Evolutionary conservation across 2,329 filamentous ascomycete genomes (phyloP).

Genomic region (Trichoderma harzianum): DNA sequence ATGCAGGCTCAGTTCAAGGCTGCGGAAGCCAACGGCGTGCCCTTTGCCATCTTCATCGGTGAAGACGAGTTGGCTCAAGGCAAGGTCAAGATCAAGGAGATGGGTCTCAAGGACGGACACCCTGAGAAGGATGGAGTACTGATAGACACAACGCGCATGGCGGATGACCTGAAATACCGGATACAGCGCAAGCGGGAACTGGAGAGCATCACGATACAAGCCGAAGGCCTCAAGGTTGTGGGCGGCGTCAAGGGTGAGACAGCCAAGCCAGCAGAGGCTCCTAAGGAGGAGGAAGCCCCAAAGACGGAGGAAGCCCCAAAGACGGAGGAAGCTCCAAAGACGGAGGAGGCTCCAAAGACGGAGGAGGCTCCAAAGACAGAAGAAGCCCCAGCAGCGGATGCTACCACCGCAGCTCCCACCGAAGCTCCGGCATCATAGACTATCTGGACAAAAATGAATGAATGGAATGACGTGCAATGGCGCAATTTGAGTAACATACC

Average conservation of each 20-base stretch:
- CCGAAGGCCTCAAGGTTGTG: conserved; percentile 45
- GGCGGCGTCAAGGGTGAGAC: conserved; percentile 43
- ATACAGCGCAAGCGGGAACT: conserved; percentile 43
- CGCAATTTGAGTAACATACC: not conserved
- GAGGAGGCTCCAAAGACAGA: conserved; percentile 19
- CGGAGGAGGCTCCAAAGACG: not conserved
- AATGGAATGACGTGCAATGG: not conserved
- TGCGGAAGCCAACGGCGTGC: conserved; percentile 74
- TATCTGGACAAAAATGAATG: not conserved
- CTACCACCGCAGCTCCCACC: not conserved
- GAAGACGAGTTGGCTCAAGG: conserved; percentile 83
- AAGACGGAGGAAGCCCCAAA: not conserved
- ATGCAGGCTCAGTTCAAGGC: conserved; percentile 87
- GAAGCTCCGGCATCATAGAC: conserved; percentile 12
- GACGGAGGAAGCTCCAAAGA: conserved; percentile 18
- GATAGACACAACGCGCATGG: conserved; percentile 62
- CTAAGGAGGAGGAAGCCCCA: conserved; percentile 1
- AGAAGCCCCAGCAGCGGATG: not conserved
- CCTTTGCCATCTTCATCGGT: conserved; percentile 84
- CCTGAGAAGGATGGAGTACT: conserved; percentile 86
- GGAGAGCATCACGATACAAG: conserved; percentile 41
- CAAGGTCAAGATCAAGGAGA: conserved; percentile 82
- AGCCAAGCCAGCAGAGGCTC: conserved; percentile 18
- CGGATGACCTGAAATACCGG: conserved; percentile 56
- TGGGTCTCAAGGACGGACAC: conserved; percentile 72